phyloP scores from a whole-genome alignment of 1,139 yeast species.

The Protomyces arabidopsidicola region DNA sequence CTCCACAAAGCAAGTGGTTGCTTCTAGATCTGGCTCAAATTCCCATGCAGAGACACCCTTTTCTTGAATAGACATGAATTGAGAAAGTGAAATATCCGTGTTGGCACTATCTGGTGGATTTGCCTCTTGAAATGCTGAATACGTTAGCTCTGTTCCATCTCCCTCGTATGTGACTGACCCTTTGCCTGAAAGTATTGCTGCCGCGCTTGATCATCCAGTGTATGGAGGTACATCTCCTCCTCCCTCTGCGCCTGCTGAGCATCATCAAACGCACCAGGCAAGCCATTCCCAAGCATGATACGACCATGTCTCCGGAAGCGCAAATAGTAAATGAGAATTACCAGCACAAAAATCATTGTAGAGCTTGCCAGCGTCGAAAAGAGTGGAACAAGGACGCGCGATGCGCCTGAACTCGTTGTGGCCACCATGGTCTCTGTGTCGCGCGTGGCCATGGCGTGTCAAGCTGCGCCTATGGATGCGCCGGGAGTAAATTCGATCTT shows the following conservation, averaged over 20 bases:
- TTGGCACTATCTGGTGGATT: slow-evolving; percentile 46
- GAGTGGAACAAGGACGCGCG: slow-evolving; percentile 11
- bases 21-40: slow-evolving; percentile 61
- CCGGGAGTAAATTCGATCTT: background rate
- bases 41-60: slow-evolving; percentile 94
- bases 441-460: background rate
- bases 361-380: slow-evolving; percentile 34
- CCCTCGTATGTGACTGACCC: slow-evolving; percentile 36
- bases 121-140: slow-evolving; percentile 43
- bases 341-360: slow-evolving; percentile 36
- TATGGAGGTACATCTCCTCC: slow-evolving; percentile 67
- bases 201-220: slow-evolving; percentile 50
- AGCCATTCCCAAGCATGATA: slow-evolving; percentile 31
- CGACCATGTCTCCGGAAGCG: slow-evolving; percentile 24
- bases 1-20: slow-evolving; percentile 59
- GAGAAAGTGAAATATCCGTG: slow-evolving; percentile 45
- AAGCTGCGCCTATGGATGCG: background rate
- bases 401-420: background rate
- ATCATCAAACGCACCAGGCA: slow-evolving; percentile 58
- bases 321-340: slow-evolving; percentile 9
- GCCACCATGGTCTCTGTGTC: background rate
- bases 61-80: slow-evolving; percentile 67
- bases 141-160: slow-evolving; percentile 45
- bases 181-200: slow-evolving; percentile 55
- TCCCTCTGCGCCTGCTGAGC: slow-evolving; percentile 61